Percentiles rank a stretch among this genome's conserved stretches.
phyloP scores from a whole-genome alignment of 1,284 basidiomycete genomes.

The Tylopilus sp. region DNA sequence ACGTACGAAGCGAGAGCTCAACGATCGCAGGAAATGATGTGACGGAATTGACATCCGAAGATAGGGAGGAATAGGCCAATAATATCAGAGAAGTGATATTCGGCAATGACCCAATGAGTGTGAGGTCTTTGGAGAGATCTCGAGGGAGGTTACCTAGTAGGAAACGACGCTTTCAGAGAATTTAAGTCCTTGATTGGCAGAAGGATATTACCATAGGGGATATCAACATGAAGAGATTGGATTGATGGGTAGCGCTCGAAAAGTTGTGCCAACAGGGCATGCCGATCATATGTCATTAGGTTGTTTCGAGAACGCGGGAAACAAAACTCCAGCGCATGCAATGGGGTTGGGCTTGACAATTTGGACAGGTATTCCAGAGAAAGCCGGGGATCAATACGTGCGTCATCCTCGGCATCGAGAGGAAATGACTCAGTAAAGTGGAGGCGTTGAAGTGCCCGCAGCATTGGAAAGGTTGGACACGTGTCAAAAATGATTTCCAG shows the following conservation, averaged over 20 bases:
- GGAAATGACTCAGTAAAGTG: neutral
- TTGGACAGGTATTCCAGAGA: neutral
- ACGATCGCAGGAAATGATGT: neutral
- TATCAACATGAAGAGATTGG: neutral
- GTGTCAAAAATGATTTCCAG: neutral
- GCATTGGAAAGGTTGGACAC: neutral
- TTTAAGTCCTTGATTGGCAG: neutral
- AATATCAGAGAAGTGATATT: neutral
- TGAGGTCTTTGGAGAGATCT: neutral
- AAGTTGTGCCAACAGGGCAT: neutral
- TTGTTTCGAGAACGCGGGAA: no score
- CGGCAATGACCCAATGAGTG: neutral
- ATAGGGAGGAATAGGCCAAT: neutral
- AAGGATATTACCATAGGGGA: neutral
- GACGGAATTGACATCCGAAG: no score
- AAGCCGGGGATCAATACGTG: neutral
- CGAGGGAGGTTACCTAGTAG: neutral
- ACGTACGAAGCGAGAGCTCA: neutral
- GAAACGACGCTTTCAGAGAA: neutral
- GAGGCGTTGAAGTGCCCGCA: neutral
- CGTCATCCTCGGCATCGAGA: neutral
- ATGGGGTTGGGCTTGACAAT: neutral
- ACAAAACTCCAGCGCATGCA: neutral
- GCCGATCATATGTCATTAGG: neutral
- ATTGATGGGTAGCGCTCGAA: neutral